Base-by-base conservation (phyloP, 2,329 filamentous ascomycete species). In the Ophiosphaerella korrae region DNA sequence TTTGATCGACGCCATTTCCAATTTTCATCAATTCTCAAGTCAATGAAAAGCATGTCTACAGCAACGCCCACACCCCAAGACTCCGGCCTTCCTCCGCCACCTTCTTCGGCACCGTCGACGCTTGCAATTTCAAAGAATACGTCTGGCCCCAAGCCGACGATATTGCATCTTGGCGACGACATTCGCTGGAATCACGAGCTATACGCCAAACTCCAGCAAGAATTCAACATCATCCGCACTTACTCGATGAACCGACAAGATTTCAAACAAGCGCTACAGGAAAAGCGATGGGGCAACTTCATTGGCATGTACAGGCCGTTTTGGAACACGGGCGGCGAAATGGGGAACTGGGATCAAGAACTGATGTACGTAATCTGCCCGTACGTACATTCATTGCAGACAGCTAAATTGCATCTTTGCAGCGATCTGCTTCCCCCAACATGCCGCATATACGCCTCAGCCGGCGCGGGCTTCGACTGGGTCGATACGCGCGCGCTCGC, bases 391-490 rank as follows among this genome's bases (percentile, higher is more conserved):
- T 21, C 18, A 21, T 21, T 21, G 5, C 18, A 4, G 18, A 21
- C 3, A 34, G 24, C 40, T 32, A 34, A 43, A 11, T 31, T 29
- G 37, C 34, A 18, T 24, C 12, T 7, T 64, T 34, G 0, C 35
- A 67, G 64, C 2, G 14, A 50, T 3, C 55, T 67, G 2, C 60
- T 87, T 4, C 84, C 84, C 0, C 42, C 66, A 1, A 81, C 78
- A 0, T 79, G 82, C 53, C 80, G 77, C 54, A 78, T 87, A 13
- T 85, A 81, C 67, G 82, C 84, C 13, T 82, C 78, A 13, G 84
- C 84, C 1, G 84, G 84, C 2, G 84, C 84, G 12, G 83, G 84
- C 2, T 87, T 84, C 67, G 83, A 87, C 67, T 86, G 84, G 83
- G 83, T 81, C 5, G 80, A 87, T 67, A 82, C 82, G 23, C 77